Evolutionary conservation across 306 rosid genomes (phyloP).

Genomic region (Cucurbita ficifolia): DNA sequence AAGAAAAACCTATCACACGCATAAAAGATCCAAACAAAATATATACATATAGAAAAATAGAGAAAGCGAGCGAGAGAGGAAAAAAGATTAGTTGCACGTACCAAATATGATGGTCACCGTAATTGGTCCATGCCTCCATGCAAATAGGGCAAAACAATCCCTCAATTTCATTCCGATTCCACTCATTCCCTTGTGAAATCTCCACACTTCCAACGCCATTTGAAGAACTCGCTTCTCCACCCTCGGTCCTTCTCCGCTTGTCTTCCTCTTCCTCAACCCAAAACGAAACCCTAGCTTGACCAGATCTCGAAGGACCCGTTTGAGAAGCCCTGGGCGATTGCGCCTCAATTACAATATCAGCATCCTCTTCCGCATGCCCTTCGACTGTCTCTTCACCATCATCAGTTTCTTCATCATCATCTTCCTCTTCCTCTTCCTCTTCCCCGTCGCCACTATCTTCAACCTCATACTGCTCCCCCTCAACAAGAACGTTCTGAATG

Average conservation of each 20-base stretch:
- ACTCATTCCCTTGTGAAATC: conserved; percentile 36
- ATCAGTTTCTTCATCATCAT: neutral
- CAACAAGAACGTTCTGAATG: neutral
- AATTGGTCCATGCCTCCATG: conserved; percentile 59
- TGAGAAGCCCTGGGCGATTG: conserved; percentile 19
- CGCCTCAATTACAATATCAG: conserved; percentile 9
- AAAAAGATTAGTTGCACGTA: conserved; percentile 1
- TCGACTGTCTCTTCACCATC: conserved; percentile 11
- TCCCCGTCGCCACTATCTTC: neutral
- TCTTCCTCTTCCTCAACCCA: conserved; percentile 21
- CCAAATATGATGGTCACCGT: conserved; percentile 68
- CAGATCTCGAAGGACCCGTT: conserved; percentile 8
- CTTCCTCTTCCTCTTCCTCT: conserved; percentile 2
- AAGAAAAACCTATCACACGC: neutral
- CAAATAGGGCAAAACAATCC: conserved; percentile 76
- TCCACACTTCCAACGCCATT: conserved; percentile 7
- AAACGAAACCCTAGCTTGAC: conserved; percentile 2
- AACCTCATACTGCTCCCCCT: neutral
- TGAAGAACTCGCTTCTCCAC: conserved; percentile 27
- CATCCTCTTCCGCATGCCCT: conserved; percentile 11
- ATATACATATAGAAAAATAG: neutral
- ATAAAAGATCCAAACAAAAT: neutral
- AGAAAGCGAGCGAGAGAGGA: neutral
- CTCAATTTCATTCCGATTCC: conserved; percentile 33
- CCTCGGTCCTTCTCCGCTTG: conserved; percentile 53